A percentile compares a stretch with the other conserved stretches of the same genome.
Conservation (phyloP, 441 rosid species). For the Populus hybrid region DNA sequence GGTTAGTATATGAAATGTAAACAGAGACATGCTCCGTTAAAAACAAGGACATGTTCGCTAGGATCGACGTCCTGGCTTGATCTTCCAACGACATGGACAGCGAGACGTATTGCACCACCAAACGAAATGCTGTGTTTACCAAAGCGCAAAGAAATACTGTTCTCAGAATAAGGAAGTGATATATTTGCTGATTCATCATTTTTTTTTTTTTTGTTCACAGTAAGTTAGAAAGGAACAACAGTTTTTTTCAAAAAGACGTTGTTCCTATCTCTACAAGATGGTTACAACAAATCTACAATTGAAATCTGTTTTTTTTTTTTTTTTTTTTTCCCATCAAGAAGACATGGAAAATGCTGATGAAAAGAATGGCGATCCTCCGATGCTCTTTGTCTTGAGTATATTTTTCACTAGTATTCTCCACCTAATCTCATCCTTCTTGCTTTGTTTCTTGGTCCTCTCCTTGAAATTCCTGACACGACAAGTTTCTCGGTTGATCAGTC, state of each 20-base stretch:
- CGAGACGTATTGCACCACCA: no score
- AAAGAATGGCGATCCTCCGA: constrained; percentile 55
- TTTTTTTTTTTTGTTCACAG: background rate
- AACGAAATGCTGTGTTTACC: background rate
- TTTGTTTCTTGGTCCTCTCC: constrained; percentile 58
- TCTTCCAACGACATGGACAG: no score
- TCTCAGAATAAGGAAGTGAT: background rate
- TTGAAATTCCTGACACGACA: constrained; percentile 49
- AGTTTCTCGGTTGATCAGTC: background rate
- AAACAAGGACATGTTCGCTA: no score
- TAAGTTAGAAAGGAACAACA: background rate
- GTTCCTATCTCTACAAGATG: constrained; percentile 5
- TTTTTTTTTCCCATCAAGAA: constrained; percentile 8
- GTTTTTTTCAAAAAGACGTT: background rate
- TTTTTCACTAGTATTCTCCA: constrained; percentile 78
- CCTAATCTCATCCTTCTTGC: constrained; percentile 72
- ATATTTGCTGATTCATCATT: background rate
- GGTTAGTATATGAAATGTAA: no score
- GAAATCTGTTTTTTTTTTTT: background rate
- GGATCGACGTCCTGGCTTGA: no score
- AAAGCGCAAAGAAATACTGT: background rate
- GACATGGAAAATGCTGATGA: constrained; percentile 27
- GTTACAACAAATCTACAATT: constrained; percentile 15
- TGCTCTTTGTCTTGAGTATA: constrained; percentile 54
- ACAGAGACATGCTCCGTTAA: no score